Evolutionary conservation across 2,329 filamentous ascomycete genomes (phyloP).

Genomic region (Botrytis aclada): DNA sequence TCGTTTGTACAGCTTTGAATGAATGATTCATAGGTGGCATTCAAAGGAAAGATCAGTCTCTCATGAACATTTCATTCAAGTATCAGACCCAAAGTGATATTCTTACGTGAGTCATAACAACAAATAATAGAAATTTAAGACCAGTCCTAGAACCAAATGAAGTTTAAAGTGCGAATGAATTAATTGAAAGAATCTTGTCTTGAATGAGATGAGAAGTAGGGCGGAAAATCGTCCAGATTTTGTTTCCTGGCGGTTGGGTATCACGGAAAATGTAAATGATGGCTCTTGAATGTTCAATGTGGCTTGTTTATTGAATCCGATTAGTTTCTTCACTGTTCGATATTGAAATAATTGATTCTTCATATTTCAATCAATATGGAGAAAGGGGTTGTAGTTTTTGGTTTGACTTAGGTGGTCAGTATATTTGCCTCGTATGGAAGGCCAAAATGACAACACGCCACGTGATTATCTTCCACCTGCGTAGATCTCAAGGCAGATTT

Average conservation of each 20-base stretch:
- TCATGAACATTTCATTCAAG: not conserved
- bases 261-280: not conserved
- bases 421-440: not conserved
- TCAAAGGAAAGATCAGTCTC: not conserved
- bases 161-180: not conserved
- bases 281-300: not conserved
- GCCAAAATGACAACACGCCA: not conserved
- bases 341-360: not conserved
- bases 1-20: not conserved
- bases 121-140: not conserved
- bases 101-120: not conserved
- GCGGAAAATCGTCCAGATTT: not conserved
- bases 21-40: not conserved
- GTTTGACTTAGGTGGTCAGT: not conserved
- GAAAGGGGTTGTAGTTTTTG: not conserved
- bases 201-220: not conserved
- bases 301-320: not conserved
- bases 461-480: not conserved
- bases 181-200: not conserved
- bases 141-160: not conserved
- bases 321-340: not conserved
- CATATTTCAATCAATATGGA: not conserved
- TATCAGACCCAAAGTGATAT: not conserved
- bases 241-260: not conserved
- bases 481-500: constrained; percentile 12